Evolutionary conservation across 2,329 filamentous ascomycete species (phyloP), one percentile per base, ranked within the genome.

Genomic region (Calonectria pteridis): DNA sequence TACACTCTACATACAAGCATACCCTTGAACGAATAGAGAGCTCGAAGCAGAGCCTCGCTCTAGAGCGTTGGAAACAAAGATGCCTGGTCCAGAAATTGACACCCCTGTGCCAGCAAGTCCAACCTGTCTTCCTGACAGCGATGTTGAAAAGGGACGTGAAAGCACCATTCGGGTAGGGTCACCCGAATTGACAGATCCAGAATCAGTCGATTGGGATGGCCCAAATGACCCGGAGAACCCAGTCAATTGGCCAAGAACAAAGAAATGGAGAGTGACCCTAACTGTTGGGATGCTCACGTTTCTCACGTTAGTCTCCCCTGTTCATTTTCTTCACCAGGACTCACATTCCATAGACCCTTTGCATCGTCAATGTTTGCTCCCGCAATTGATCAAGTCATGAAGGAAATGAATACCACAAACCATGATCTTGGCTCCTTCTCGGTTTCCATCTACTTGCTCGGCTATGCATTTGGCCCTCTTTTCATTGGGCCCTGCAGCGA

Each of bases 401-500:
- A 68, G 16, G 59, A 76, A 26, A 74, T 76, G 72, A 49, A 55
- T 28, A 65, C 55, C 0, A 75, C 72, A 55, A 75, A 76, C 28
- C 69, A 58, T 3, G 72, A 75, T 18, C 50, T 75, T 2, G 74
- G 74, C 77, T 29, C 85, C 82, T 11, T 84, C 82, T 37, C 75
- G 71, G 20, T 76, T 7, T 76, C 74, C 1, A 71, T 76, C 40
- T 76, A 74, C 26, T 64, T 92, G 7, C 83, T 91, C 0, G 89
- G 90, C 50, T 87, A 87, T 65, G 85, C 85, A n/a, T 83, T 88
- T 43, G 88, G 88, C 0, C 88, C 88, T 2, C 78, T 85, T 1
- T 78, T 89, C 11, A 85, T 87, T 67, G 87, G 86, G 4, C 88
- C 89, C 0, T 74, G 88, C n/a, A 87, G 84, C 40, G 89, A 91